Conservation (phyloP, 352 stramenopile genomes). For the Globisporangium ultimum region DNA sequence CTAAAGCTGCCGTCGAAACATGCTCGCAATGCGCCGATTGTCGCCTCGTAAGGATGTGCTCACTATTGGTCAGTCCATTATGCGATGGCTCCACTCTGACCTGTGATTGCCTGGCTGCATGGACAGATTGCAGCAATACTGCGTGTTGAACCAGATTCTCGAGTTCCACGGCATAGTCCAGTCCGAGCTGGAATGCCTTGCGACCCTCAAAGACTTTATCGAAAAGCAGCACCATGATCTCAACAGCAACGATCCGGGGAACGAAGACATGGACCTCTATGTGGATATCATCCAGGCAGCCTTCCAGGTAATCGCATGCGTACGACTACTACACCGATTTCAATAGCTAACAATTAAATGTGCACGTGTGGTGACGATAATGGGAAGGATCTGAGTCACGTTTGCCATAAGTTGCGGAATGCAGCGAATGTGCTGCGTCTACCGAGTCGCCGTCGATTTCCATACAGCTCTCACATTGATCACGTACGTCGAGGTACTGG, state of each 20-base stretch:
- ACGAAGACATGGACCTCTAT: slow-evolving; percentile 54
- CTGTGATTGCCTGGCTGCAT: not conserved
- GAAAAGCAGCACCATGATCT: slow-evolving; percentile 38
- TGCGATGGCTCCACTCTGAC: slow-evolving; percentile 1
- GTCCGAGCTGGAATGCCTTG: slow-evolving; percentile 45
- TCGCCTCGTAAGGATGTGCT: slow-evolving; percentile 29
- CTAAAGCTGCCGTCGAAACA: slow-evolving; percentile 56
- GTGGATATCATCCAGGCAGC: slow-evolving; percentile 48
- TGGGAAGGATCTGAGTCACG: slow-evolving; percentile 28
- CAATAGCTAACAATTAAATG: not conserved
- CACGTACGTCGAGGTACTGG: slow-evolving; percentile 38
- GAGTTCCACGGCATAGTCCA: slow-evolving; percentile 76
- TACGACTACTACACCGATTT: not conserved
- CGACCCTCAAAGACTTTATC: slow-evolving; percentile 49
- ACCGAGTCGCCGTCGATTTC: slow-evolving; percentile 72
- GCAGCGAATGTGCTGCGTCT: slow-evolving; percentile 69
- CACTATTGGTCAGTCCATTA: not conserved
- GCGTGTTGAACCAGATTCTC: slow-evolving; percentile 81
- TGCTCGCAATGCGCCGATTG: slow-evolving; percentile 45
- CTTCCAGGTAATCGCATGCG: slow-evolving; percentile 23
- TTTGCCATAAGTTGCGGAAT: slow-evolving; percentile 68
- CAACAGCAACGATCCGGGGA: slow-evolving; percentile 25
- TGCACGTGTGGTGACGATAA: not conserved
- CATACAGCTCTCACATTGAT: slow-evolving; percentile 76
- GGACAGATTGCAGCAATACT: slow-evolving; percentile 73